Evolutionary conservation across 768 basidiomycete species (phyloP), one percentile per base, ranked within the genome.

Genomic region (Floccularia luteovirens): DNA sequence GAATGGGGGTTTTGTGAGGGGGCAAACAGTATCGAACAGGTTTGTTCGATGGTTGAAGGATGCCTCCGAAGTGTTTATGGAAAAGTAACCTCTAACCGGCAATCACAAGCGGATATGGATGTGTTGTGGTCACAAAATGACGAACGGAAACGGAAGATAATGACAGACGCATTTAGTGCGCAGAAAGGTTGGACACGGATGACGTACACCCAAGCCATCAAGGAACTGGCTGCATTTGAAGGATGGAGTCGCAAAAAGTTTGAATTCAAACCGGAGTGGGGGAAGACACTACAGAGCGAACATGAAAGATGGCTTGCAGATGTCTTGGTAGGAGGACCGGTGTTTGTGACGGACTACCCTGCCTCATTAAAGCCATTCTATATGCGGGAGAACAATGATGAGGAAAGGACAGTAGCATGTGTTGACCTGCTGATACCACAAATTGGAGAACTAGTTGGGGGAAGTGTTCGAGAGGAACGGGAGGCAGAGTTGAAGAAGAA

Each of bases 261-360:
- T 59, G 52, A 64, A 23, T 78, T 71, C 50, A 49, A 58, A 17
- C 79, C 87, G 0, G 53, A 43, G 31, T 90, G 86, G 82, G 90
- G 91, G 2, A 60, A 64, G 17, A 55, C 74, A 0, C 65, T 99
- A 11, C 80, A 83, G 56, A 88, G 86, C 54, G 96, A 97, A 55
- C 93, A 97, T 55, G 96, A 99, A 59, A 79, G 79, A 36, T 94
- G 84, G 79, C 70, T 99, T 12, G 86, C 90, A 0, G 82, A 85
- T 41, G 57, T 61, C 12, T 59, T 83, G 36, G 62, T 80, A 38
- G 56, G 65, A 19, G 84, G 84, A 0, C 94, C 96, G 1, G 74
- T 93, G 2, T 97, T 98, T 56, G 82, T 99, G 39, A 88, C 81
- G 11, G 82, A 94, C 56, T 99, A 98, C 55, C 94, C 96, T 1